Base-by-base conservation (phyloP, 192 early-diverging fungal genomes). In the Paraglomus occultum region DNA sequence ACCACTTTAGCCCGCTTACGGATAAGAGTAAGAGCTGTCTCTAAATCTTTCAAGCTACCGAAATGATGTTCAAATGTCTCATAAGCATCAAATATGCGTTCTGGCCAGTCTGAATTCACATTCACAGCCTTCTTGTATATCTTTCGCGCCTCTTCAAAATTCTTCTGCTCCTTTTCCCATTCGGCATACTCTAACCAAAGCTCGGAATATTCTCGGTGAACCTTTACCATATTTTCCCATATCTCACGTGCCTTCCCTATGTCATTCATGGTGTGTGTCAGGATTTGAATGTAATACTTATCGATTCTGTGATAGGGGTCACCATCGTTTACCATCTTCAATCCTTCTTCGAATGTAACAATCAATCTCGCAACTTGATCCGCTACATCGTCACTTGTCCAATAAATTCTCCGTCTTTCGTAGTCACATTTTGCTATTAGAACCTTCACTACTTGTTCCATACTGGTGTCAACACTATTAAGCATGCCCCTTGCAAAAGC, bases 281-380 rank as follows among this genome's bases (percentile, higher is more conserved):
- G 62, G n/a, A 82, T 71, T 47, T 52, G 62, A 5, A 76, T 73
- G 48, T 75, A 72, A 46, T 82, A 82, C 14, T 71, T 68, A 60
- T 82, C 75, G 14, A 82, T 57, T 38, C 80, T 77, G 50, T 73
- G 77, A 64, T 72, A 73, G n/a, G 77, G 77, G 58, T 82, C 80
- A 12, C 64, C 49, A 68, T 76, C 60, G 40, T 46, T 55, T 14
- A 78, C 43, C 6, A 51, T 62, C 18, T 50, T 48, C 10, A 76
- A 23, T 11, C 67, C 64, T 55, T 74, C 77, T 69, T 72, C 49
- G 40, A 81, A 74, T 38, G 63, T 46, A 45, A 71, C 50, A 45
- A 51, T 55, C 20, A 81, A 18, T 55, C 55, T 73, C 64, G 42
- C 59, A 61, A 10, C 59, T 69, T 52, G 43, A 20, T 39, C 46